A percentile compares a stretch with the other conserved stretches of the same genome.
These are phyloP conservation scores for Aureobasidium vineae DNA, from an alignment of 2,329 filamentous ascomycete species.

Conservation along the genomic window DNA sequence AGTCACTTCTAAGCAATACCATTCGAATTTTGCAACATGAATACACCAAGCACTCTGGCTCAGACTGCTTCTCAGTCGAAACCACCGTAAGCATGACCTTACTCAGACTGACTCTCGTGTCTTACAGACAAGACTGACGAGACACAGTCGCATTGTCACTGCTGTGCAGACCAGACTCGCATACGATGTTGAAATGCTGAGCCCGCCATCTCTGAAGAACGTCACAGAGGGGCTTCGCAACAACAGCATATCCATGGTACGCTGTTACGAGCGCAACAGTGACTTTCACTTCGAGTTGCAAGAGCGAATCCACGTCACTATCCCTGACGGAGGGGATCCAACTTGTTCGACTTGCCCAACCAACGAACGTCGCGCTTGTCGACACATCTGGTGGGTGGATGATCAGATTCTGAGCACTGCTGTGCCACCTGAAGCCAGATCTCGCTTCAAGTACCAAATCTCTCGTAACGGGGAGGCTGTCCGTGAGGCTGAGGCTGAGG, in stretches of 20 bases:
- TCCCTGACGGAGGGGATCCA: neutral
- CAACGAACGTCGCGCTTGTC: neutral
- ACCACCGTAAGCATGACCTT: neutral
- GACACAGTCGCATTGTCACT: neutral
- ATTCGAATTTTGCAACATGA: neutral
- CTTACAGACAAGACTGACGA: neutral
- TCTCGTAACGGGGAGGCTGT: neutral
- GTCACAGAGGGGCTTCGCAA: neutral
- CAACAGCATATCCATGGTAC: neutral
- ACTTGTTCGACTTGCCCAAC: conserved; percentile 1
- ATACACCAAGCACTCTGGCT: neutral
- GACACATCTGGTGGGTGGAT: conserved; percentile 17
- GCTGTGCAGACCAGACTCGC: neutral
- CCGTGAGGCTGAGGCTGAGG: neutral
- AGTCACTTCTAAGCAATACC: neutral
- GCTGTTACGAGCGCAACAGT: conserved; percentile 8
- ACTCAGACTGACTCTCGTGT: neutral
- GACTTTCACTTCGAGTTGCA: conserved; percentile 17
- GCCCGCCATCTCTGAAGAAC: neutral
- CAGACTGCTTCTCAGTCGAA: neutral
- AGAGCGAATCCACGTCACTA: neutral
- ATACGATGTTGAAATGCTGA: neutral
- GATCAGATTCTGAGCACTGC: neutral
- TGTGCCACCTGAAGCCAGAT: neutral
- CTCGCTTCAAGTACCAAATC: neutral